Percentiles rank a stretch among this genome's conserved stretches.
These are phyloP conservation scores for Suhomyces taliae DNA, from an alignment of 1,139 yeast species.

Conservation along the genomic window DNA sequence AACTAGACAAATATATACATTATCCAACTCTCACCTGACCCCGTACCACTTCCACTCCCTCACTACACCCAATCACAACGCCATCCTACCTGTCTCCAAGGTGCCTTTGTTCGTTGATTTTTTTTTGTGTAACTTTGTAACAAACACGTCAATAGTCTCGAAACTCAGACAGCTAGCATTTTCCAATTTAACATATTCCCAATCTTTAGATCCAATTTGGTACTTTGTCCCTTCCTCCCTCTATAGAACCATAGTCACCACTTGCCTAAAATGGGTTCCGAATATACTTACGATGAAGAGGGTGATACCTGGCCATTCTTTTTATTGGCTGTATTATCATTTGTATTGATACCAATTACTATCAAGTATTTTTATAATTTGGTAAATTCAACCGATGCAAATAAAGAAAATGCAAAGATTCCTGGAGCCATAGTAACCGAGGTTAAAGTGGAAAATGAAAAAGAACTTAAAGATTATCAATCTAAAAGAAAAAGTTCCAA, in stretches of 20 bases:
- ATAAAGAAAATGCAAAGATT: conserved; percentile 23
- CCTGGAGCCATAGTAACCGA: conserved; percentile 36
- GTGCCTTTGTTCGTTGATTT: not conserved
- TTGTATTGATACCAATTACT: conserved; percentile 70
- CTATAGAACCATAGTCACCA: not conserved
- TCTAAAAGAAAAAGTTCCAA: conserved; percentile 36
- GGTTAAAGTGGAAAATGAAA: conserved; percentile 42
- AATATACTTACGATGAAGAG: conserved; percentile 82
- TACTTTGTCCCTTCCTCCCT: not conserved
- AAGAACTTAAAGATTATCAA: conserved; percentile 43
- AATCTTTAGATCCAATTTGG: no score
- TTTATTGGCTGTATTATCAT: conserved; percentile 65
- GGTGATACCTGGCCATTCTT: conserved; percentile 97
- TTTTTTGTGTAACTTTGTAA: conserved; percentile 11
- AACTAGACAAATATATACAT: no score
- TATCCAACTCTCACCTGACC: no score
- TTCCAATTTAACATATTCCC: not conserved
- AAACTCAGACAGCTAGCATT: not conserved
- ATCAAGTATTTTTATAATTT: conserved; percentile 41
- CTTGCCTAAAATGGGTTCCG: conserved; percentile 31
- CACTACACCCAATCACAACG: not conserved
- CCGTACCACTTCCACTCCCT: not conserved
- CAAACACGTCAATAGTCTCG: conserved; percentile 10
- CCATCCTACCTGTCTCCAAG: not conserved
- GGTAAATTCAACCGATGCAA: conserved; percentile 22